Base-by-base conservation (phyloP, 2,329 filamentous ascomycete genomes). In the Colletotrichum agaves region DNA sequence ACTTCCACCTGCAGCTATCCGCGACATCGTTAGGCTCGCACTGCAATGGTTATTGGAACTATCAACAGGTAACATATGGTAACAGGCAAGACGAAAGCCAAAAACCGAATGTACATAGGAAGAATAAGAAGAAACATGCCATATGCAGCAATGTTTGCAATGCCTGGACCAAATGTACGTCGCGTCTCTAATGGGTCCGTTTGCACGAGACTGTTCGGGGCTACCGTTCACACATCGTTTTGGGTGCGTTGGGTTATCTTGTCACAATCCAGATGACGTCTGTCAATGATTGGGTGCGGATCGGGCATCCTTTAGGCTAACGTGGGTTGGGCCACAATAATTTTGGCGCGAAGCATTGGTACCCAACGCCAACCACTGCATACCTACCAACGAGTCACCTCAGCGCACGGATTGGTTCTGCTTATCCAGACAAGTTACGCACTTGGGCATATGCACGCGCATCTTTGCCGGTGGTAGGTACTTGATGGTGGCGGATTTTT, bases 311-410 rank as follows among this genome's bases (percentile, higher is more conserved):
- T 56, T 56, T 69, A 41, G 69, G 57, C 53, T 46, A 47, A 57
- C 37, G 73, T 73, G 72, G 70, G 75, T 78, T 77, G 73, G 77
- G 77, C 77, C 72, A 71, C 74, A 76, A 80, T 75, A 75, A 41
- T 61, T 67, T 68, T 68, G 75, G 77, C 72, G 74, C 70, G 71
- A 74, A 72, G 77, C 77, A 75, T 80, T 77, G 78, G 72, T 80
- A 78, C 78, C 78, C 78, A 79, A 80, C 64, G 61, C 67, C 63
- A 71, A 63, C 69, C 61, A 58, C 47, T 31, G 23, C 47, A 37
- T 37, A 37, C 35, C 35, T 35, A 35, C 39, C 19, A 60, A 19
- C 46, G 47, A 53, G 33, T 47, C 53, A 39, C 47, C 56, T 33
- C 19, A 61, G 37, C 62, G 33, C 15, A 58, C 39, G 33, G 33